A percentile compares a stretch with the other conserved stretches of the same genome.
Evolutionary conservation across 192 early-diverging fungal genomes (phyloP).

Genomic region (Gryganskiella cystojenkinii): DNA sequence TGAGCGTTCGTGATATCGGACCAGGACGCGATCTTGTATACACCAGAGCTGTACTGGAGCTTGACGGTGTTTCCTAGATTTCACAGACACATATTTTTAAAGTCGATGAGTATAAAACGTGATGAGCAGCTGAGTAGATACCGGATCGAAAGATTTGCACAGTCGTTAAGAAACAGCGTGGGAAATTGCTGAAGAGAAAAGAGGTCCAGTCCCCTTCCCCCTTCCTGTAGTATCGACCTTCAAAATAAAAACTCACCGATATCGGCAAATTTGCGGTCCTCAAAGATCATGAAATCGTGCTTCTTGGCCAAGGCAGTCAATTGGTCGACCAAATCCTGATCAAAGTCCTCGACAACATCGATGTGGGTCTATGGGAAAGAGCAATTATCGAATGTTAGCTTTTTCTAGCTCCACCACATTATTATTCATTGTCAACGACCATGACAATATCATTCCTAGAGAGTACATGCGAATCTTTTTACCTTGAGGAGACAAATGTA

Average conservation of each 20-base stretch:
- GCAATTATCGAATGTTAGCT: too few relatives aligned
- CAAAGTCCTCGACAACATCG: slow-evolving; percentile 95
- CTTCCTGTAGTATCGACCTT: neutral
- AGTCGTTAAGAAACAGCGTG: neutral
- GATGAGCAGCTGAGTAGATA: too few relatives aligned
- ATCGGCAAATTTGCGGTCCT: slow-evolving; percentile 99
- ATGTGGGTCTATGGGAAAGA: slow-evolving; percentile 82
- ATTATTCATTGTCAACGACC: too few relatives aligned
- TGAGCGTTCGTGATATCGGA: slow-evolving; percentile 97
- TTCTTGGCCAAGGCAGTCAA: slow-evolving; percentile 80
- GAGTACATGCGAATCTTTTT: neutral
- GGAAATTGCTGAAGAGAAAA: slow-evolving; percentile 9
- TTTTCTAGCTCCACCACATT: too few relatives aligned
- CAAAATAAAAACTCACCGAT: slow-evolving; percentile 69
- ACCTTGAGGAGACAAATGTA: slow-evolving; percentile 96
- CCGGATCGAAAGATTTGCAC: too few relatives aligned
- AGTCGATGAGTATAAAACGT: neutral
- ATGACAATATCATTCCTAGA: neutral
- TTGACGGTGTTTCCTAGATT: slow-evolving; percentile 91
- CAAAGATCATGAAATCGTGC: slow-evolving; percentile 98
- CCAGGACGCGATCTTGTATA: slow-evolving; percentile 96
- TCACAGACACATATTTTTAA: neutral
- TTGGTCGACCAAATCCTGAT: slow-evolving; percentile 78
- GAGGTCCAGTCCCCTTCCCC: neutral
- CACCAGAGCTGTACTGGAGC: slow-evolving; percentile 90